Conservation (phyloP, 257 asterid species). For the Fraxinus quadrangulata region DNA sequence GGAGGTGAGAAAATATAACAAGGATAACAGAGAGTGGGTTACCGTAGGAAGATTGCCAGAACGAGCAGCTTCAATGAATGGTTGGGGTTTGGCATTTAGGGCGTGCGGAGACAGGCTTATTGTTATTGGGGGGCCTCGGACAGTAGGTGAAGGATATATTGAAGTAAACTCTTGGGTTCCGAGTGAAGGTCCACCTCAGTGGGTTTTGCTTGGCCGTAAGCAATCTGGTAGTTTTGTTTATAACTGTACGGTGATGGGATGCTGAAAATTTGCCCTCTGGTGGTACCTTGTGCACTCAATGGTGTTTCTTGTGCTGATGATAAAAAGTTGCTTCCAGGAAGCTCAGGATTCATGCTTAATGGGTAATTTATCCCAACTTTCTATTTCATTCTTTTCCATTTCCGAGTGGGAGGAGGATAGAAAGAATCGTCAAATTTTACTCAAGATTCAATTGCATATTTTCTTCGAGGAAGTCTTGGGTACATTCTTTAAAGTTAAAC, state of each 20-base stretch:
- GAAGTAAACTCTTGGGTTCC: slow-evolving; percentile 63
- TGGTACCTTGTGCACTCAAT: slow-evolving; percentile 20
- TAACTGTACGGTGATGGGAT: slow-evolving; percentile 95
- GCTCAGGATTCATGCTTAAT: slow-evolving; percentile 51
- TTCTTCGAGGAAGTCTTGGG: slow-evolving; percentile 44
- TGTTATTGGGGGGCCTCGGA: slow-evolving; percentile 78
- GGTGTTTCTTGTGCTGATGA: slow-evolving; percentile 26
- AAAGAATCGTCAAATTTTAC: slow-evolving; percentile 53
- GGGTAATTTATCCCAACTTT: slow-evolving; percentile 65
- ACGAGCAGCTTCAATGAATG: slow-evolving; percentile 69
- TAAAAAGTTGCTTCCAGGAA: slow-evolving; percentile 30
- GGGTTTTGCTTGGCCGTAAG: slow-evolving; percentile 69
- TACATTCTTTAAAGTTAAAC: slow-evolving; percentile 37
- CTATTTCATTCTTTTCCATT: slow-evolving; percentile 18
- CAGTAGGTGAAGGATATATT: slow-evolving; percentile 45
- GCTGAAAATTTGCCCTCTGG: slow-evolving; percentile 42
- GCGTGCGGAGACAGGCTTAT: slow-evolving; percentile 59
- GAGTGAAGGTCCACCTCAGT: slow-evolving; percentile 46
- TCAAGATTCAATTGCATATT: slow-evolving; percentile 58
- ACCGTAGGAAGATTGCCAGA: slow-evolving; percentile 76
- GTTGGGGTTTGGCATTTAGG: slow-evolving; percentile 65
- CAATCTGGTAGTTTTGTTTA: slow-evolving; percentile 78
- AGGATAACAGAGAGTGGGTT: slow-evolving; percentile 45
- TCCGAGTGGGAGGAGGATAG: slow-evolving; percentile 51
- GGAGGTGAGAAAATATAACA: slow-evolving; percentile 72